Conservation (phyloP, 805 yeast species). For the Yarrowia sp. region DNA sequence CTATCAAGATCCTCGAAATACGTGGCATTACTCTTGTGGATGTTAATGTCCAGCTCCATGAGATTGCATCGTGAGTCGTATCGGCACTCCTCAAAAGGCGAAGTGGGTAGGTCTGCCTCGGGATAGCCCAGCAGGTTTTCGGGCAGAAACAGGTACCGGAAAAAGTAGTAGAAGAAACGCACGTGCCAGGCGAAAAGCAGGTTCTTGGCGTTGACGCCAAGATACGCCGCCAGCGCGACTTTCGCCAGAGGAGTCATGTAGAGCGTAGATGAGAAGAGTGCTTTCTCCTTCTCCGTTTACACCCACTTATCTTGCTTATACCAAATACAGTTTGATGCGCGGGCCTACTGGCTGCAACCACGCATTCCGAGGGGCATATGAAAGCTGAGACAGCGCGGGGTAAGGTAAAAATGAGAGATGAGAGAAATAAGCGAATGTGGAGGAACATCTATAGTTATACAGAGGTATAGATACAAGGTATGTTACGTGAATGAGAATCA, state of each 20-base stretch:
- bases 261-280: neutral
- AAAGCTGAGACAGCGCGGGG: constrained; percentile 21
- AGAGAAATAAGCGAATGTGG: neutral
- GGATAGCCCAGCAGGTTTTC: constrained; percentile 29
- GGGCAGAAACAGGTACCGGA: constrained; percentile 43
- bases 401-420: neutral
- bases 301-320: neutral
- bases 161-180: constrained; percentile 54
- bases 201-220: constrained; percentile 52
- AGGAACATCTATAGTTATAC: too few species aligned
- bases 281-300: neutral
- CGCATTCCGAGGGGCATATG: constrained; percentile 10
- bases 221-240: constrained; percentile 14
- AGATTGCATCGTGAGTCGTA: constrained; percentile 61
- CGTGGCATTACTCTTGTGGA: constrained; percentile 85
- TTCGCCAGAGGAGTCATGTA: constrained; percentile 1
- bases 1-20: constrained; percentile 80
- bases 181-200: constrained; percentile 64
- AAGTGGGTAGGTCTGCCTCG: constrained; percentile 27
- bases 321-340: neutral
- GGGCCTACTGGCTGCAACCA: neutral
- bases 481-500: too few species aligned
- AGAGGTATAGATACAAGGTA: neutral
- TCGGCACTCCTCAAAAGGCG: constrained; percentile 44
- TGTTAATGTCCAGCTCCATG: constrained; percentile 77